Evolutionary conservation across 2,329 filamentous ascomycete species (phyloP).

Genomic region (Exophiala spinifera): DNA sequence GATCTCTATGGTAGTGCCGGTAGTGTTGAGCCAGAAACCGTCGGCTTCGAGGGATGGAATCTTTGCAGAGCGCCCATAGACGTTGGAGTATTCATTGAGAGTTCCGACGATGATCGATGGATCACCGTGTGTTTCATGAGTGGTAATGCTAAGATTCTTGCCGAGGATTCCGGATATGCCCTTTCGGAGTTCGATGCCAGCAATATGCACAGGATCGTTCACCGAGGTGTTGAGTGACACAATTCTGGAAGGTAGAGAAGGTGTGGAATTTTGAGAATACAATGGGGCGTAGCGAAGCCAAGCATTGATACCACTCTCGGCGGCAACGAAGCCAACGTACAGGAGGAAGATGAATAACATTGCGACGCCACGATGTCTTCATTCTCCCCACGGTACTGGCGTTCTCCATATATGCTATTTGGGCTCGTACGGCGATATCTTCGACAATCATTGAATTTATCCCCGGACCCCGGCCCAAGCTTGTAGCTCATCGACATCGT

Average conservation of each 20-base stretch:
- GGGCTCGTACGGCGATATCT: neutral
- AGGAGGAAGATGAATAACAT: slow-evolving; percentile 10
- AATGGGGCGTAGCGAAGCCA: slow-evolving; percentile 65
- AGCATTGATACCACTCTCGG: slow-evolving; percentile 59
- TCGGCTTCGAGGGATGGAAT: slow-evolving; percentile 35
- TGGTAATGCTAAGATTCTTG: slow-evolving; percentile 41
- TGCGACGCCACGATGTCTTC: neutral
- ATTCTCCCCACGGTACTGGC: neutral
- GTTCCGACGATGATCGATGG: slow-evolving; percentile 35
- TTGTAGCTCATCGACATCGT: neutral
- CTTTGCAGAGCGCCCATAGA: slow-evolving; percentile 22
- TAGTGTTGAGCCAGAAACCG: slow-evolving; percentile 60
- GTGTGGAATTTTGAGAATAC: slow-evolving; percentile 39
- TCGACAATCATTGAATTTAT: neutral
- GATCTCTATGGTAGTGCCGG: slow-evolving; percentile 43
- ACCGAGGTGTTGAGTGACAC: slow-evolving; percentile 54
- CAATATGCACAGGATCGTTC: slow-evolving; percentile 57
- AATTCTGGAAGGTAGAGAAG: slow-evolving; percentile 48
- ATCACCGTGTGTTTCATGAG: slow-evolving; percentile 21
- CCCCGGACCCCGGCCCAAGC: neutral
- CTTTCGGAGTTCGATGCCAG: slow-evolving; percentile 56
- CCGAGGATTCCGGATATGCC: slow-evolving; percentile 59
- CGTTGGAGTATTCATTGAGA: slow-evolving; percentile 31
- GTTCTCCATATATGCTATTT: neutral
- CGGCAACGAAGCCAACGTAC: slow-evolving; percentile 30